Evolutionary conservation across 1,284 basidiomycete genomes (phyloP), one percentile per base, ranked within the genome.

Genomic region (Pseudozyma pruni): DNA sequence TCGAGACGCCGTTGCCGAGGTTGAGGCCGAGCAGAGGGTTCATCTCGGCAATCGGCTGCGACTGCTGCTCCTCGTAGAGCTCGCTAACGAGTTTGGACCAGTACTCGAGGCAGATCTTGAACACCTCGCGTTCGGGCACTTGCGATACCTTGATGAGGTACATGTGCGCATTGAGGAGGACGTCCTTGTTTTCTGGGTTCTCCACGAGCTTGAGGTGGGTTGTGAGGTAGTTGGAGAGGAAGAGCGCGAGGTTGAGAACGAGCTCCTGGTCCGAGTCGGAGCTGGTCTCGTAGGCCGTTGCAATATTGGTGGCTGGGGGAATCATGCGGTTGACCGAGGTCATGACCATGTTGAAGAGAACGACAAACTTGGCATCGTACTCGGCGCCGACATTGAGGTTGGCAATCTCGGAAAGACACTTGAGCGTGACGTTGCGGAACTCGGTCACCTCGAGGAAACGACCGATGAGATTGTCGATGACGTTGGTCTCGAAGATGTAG

Each of bases 131-230:
- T 83, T 99, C 96, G 77, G 98, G 95, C 25, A 99, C 96, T 76
- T 95, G 94, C 0, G 93, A 95, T 42, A 99, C 90, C 84, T 98
- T 98, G 83, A 98, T 93, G 87, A 99, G 92, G 85, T 98, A 99
- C 31, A 98, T 86, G 84, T 99, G 96, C 1, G 95, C 79, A 54
- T 81, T 81, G 53, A 80, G 87, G 20, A 99, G 87, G 1, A 98
- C 91, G 78, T 97, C 94, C 51, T 92, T 91, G 82, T 95, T 93
- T 52, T 89, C 86, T 63, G 94, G 91, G 11, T 90, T 93, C 84
- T 99, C 96, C 42, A 98, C 91, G 16, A 93, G 89, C 41, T 91
- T 91, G 29, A 98, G 87, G 81, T 98, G 96, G 89, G 71, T 40
- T 17, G 79, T 75, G 17, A 98, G 88, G 87, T 96, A 99, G 85